phyloP scores from a whole-genome alignment of 345 rosid species.

The Arabidopsis suecica region DNA sequence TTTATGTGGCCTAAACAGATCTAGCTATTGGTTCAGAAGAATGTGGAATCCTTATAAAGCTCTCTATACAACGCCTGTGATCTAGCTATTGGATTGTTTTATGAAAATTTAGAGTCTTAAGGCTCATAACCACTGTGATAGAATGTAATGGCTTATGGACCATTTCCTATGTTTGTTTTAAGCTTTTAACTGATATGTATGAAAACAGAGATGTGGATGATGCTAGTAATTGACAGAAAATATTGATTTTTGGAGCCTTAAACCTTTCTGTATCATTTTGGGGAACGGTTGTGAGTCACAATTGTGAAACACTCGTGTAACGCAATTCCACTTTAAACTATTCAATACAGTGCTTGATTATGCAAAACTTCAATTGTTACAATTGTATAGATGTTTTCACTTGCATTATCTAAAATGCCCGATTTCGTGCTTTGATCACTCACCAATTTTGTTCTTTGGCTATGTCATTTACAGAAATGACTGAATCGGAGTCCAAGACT shows the following conservation, averaged over 20 bases:
- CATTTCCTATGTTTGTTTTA: neutral
- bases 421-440: conserved; percentile 3
- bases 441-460: conserved; percentile 1
- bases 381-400: neutral
- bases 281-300: neutral
- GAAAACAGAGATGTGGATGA: neutral
- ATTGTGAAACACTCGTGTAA: neutral
- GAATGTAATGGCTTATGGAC: neutral
- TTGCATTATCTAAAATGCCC: neutral
- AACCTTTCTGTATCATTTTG: neutral
- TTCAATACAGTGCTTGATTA: neutral
- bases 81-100: neutral
- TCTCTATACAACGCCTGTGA: neutral
- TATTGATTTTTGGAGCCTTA: neutral
- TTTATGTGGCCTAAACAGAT: neutral
- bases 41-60: neutral
- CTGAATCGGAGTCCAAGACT: conserved; percentile 49
- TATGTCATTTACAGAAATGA: conserved; percentile 50
- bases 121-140: neutral
- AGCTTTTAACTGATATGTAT: neutral
- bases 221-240: neutral
- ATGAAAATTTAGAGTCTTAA: neutral
- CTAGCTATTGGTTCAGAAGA: neutral
- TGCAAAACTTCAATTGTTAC: neutral
- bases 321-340: neutral